Base-by-base conservation (phyloP, 495 filamentous ascomycete species). In the Hypoxylon crocopeplum region DNA sequence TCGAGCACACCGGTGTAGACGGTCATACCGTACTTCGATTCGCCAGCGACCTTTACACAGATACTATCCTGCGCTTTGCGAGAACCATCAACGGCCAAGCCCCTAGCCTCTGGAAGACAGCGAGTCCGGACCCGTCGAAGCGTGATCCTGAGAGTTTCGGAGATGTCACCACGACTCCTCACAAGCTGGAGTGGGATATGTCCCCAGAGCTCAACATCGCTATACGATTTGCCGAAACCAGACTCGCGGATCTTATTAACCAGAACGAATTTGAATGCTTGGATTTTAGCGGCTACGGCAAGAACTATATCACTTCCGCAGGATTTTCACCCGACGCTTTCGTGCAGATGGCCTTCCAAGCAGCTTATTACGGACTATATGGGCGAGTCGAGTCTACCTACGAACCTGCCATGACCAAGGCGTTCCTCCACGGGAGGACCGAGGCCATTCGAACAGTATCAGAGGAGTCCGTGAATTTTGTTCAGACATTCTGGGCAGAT, bases 271-370 rank as follows among this genome's bases (percentile, higher is more conserved):
- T 98, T 66, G 81, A 91, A 52, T 93, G 91, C 19, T 80, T 98
- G 5, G 93, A 98, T 50, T 98, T 98, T 66, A 76, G 76, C 39
- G 83, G 85, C 22, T 98, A 93, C 65, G 94, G 94, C 25, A 97
- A 97, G 82, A 96, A 94, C 73, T 97, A 96, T 65, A 98, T 98
- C 69, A 98, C 92, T 1, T 92, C 90, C 0, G 92, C 91, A 83
- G 95, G 95, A 19, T 95, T 98, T 70, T 97, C 94, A 0, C 94
- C 94, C 0, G 94, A 98, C 71, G 94, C 94, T 1, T 98, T 97
- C 62, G 90, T 98, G 24, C 94, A 98, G 72, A 98, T 98, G 94
- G 95, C 94, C 3, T 98, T 97, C 78, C 94, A 98, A 72, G 94
- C 94, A 21, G 94, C 95, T 11, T 98, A 98, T 77, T 98, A 98